Evolutionary conservation across 2,329 filamentous ascomycete species (phyloP), one percentile per base, ranked within the genome.

Genomic region (Parasarocladium wereldwijsianum): DNA sequence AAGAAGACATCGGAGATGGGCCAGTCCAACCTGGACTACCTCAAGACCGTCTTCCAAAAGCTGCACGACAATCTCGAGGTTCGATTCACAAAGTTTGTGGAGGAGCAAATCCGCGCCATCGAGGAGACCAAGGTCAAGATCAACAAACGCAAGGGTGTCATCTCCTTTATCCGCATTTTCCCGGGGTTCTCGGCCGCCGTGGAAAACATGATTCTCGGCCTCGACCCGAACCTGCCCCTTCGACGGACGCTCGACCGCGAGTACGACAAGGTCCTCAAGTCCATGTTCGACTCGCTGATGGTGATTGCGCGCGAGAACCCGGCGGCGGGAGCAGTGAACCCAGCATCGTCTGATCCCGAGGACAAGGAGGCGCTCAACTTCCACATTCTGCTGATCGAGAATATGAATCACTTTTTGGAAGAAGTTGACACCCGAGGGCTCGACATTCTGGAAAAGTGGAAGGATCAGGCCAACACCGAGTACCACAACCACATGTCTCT

Each of bases 101-200:
- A 96, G 40, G 84, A 93, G 39, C 90, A 98, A 50, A 80, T 96
- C 35, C 81, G 83, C 16, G 86, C 85, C 5, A 93, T 96, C 38
- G 90, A 96, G 55, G 90, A 96, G 37, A 96, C 86, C 22, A 96
- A 96, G 55, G 87, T 98, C 51, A 94, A 94, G 62, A 85, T 94
- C 55, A 94, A 93, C 63, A 96, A 96, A 63, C 79, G 90, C 41
- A 94, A 92, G 58, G 87, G 90, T 8, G 83, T 98, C 33, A 94
- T 96, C 43, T 76, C 77, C 11, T 96, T 96, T 52, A 87, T 96
- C 61, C 81, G 83, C 39, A 78, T 87, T 23, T 96, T 96, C 61
- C 90, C 87, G 1, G 63, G 76, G 35, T 94, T 94, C 55, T 76
- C 76, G n/a, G 56, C 70, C 1, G 75, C 80, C 0, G 70, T 94